Evolutionary conservation across 2,329 filamentous ascomycete genomes (phyloP), one percentile per base, ranked within the genome.

Genomic region (Seiridium cupressi): DNA sequence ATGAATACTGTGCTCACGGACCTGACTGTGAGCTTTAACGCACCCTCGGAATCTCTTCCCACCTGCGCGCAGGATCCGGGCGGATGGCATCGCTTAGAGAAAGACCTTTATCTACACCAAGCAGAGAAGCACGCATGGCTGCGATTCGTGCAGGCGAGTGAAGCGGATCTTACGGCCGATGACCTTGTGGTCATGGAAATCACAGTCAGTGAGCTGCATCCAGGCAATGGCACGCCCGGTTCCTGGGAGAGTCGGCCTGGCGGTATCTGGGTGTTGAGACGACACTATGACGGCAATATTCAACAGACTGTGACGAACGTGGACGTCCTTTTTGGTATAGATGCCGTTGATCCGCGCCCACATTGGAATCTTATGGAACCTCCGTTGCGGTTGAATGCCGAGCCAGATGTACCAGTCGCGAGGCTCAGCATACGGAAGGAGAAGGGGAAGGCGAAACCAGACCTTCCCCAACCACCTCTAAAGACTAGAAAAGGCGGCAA

Each of bases 71-170:
- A 26, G 18, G 18, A 1, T 26, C 18, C 18, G 18, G 18, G 18
- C 18, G 18, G 18, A 70, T 90, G 88, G 88, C 81, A 86, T 65
- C 83, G 85, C 51, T 77, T 91, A 55, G 84, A 90, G 62, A 90
- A 90, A 70, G 87, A 90, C 66, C 79, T 91, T 2, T 88, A 88
- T 67, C 77, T 90, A 77, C n/a, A 82, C 81, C 60, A 89, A 84
- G 82, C 76, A 85, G 54, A 83, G 79, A 54, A 85, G 80, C 73
- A 84, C 84, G 57, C 90, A 84, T 72, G 74, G 90, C 51, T 85
- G 87, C 69, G 83, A 89, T 61, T 81, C 85, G 73, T 80, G 84
- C 59, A 88, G 87, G 77, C 60, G 49, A 81, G 83, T 62, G 87
- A 90, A 73, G 83, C 87, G 67, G 85, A 89, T 63, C 78, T 91